phyloP scores from a whole-genome alignment of 306 rosid species.

The Vigna angularis region DNA sequence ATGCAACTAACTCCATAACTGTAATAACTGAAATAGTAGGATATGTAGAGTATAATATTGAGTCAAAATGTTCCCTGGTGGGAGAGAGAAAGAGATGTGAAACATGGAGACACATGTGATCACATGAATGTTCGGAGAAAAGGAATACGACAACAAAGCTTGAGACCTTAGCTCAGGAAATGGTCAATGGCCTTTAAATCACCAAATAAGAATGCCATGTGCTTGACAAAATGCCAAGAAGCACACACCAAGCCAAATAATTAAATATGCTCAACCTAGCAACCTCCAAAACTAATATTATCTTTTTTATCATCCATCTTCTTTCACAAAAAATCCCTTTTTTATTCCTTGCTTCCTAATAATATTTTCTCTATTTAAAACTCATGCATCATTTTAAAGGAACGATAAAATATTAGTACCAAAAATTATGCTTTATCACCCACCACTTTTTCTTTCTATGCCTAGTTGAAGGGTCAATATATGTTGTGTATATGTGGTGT shows the following conservation, averaged over 20 bases:
- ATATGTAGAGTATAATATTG: constrained; percentile 38
- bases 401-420: no score
- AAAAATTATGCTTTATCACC: no score
- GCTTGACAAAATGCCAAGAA: constrained; percentile 52
- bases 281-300: constrained; percentile 29
- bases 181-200: constrained; percentile 59
- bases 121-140: constrained; percentile 72
- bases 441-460: no score
- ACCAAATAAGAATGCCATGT: constrained; percentile 54
- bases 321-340: neutral
- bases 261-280: constrained; percentile 44
- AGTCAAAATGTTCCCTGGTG: constrained; percentile 49
- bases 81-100: constrained; percentile 59
- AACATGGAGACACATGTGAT: constrained; percentile 77
- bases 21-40: constrained; percentile 68
- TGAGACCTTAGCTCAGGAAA: constrained; percentile 51
- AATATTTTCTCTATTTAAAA: neutral
- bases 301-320: neutral
- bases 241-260: constrained; percentile 30
- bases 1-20: constrained; percentile 75
- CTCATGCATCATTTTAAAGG: no score
- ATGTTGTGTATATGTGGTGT: no score
- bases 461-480: no score
- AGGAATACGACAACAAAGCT: constrained; percentile 39
- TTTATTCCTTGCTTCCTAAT: constrained; percentile 14